These are phyloP conservation scores for Rehmannia glutinosa DNA, from an alignment of 257 asterid genomes.

Conservation along the genomic window DNA sequence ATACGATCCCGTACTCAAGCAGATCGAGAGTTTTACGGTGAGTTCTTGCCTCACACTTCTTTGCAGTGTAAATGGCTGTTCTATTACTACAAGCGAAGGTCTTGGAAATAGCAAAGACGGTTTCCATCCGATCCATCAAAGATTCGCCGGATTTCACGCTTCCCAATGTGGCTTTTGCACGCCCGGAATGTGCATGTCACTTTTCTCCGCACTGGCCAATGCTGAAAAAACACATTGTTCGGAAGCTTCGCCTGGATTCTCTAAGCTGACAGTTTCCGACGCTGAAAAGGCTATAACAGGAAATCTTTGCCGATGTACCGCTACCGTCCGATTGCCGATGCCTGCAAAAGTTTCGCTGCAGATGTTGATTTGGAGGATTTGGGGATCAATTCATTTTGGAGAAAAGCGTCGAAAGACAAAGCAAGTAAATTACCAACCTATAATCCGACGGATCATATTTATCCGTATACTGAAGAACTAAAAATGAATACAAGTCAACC, in stretches of 20 bases:
- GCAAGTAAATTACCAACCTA: constrained; percentile 35
- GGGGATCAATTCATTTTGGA: constrained; percentile 64
- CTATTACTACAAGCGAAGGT: constrained; percentile 65
- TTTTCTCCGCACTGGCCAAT: constrained; percentile 53
- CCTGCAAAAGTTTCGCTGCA: constrained; percentile 65
- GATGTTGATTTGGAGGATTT: constrained; percentile 68
- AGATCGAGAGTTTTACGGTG: constrained; percentile 34
- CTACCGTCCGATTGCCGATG: constrained; percentile 71
- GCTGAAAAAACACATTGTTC: constrained; percentile 37
- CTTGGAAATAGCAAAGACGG: constrained; percentile 66
- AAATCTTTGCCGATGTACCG: no score
- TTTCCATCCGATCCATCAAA: constrained; percentile 66
- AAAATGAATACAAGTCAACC: no score
- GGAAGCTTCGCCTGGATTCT: constrained; percentile 40
- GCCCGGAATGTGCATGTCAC: constrained; percentile 75
- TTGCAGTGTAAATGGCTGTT: constrained; percentile 56
- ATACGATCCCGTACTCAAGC: constrained; percentile 31
- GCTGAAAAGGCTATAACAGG: constrained; percentile 64
- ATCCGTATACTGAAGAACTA: constrained; percentile 28
- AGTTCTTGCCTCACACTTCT: constrained; percentile 74
- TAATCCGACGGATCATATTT: constrained; percentile 26
- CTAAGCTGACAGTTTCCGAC: constrained; percentile 54
- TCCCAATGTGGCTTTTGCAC: constrained; percentile 80
- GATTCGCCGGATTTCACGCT: constrained; percentile 72
- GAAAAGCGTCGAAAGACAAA: constrained; percentile 31